Percentiles rank a stretch among this genome's conserved stretches.
Evolutionary conservation across 306 rosid species (phyloP).

Genomic region (Trifolium fragiferum): DNA sequence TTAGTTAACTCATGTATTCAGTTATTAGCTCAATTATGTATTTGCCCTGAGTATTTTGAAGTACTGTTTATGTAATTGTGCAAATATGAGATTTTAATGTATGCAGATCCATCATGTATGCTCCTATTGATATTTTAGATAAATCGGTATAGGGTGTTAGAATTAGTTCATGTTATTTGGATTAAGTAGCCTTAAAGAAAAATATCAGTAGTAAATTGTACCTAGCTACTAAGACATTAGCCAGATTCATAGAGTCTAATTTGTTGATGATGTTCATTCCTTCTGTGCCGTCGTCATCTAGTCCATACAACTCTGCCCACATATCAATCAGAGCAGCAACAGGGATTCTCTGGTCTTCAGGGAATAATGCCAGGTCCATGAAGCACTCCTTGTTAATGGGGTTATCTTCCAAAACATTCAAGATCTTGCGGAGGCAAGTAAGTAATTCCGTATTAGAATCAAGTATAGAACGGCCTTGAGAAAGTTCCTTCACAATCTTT

Average conservation of each 20-base stretch:
- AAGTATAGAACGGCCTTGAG: constrained; percentile 52
- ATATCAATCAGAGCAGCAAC: constrained; percentile 62
- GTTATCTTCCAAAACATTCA: constrained; percentile 52
- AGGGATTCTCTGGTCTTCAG: constrained; percentile 66
- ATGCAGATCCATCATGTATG: too few species aligned
- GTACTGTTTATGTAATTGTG: too few species aligned
- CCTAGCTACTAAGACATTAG: constrained; percentile 58
- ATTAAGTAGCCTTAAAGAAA: not conserved
- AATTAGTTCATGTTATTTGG: constrained; percentile 14
- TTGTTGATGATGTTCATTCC: constrained; percentile 41
- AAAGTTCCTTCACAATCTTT: constrained; percentile 44
- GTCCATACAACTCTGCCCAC: constrained; percentile 53
- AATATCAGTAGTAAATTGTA: constrained; percentile 34
- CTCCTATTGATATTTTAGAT: too few species aligned
- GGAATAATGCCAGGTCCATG: constrained; percentile 78
- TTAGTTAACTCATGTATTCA: too few species aligned
- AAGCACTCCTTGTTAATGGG: constrained; percentile 60
- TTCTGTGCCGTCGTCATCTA: constrained; percentile 46
- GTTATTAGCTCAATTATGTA: too few species aligned
- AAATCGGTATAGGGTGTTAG: too few species aligned
- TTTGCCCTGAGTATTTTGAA: too few species aligned
- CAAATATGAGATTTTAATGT: too few species aligned
- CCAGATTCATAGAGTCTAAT: constrained; percentile 53
- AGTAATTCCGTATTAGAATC: constrained; percentile 52
- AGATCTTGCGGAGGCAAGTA: constrained; percentile 47